These are phyloP conservation scores for Fagopyrum tataricum DNA, from an alignment of 148 eudicot species.

Conservation along the genomic window DNA sequence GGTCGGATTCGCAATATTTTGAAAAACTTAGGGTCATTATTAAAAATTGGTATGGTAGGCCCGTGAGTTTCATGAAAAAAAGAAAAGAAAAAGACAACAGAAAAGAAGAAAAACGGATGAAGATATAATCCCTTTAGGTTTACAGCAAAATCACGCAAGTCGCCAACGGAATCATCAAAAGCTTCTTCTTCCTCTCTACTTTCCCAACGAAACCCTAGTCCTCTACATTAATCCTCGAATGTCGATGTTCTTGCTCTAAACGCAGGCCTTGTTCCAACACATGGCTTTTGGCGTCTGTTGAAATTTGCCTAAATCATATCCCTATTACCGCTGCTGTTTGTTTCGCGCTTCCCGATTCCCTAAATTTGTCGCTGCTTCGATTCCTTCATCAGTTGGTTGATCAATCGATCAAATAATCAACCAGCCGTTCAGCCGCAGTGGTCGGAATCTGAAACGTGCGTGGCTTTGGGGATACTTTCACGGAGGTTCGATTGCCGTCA, in stretches of 20 bases:
- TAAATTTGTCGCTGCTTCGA: background rate
- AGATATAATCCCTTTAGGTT: background rate
- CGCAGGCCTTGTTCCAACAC: background rate
- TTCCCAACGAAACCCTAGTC: slow-evolving; percentile 3
- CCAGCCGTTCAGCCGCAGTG: background rate
- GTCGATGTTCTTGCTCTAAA: background rate
- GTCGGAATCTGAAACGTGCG: background rate
- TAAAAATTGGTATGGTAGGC: too few relatives aligned
- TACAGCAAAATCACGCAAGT: slow-evolving; percentile 1
- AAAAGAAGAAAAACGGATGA: background rate
- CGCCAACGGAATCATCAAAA: background rate
- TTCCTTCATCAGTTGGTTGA: background rate
- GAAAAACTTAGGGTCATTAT: too few relatives aligned
- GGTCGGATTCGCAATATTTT: too few relatives aligned
- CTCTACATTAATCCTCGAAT: background rate
- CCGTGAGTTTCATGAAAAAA: too few relatives aligned
- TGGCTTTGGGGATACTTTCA: background rate
- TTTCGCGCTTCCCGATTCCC: background rate
- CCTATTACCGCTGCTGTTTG: background rate
- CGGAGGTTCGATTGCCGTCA: background rate
- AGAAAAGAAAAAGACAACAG: too few relatives aligned
- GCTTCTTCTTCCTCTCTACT: background rate
- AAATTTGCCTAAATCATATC: background rate
- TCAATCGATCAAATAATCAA: background rate
- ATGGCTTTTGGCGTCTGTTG: background rate